phyloP scores from a whole-genome alignment of 2,329 filamentous ascomycete genomes.

The Coleophoma eucalyptorum region DNA sequence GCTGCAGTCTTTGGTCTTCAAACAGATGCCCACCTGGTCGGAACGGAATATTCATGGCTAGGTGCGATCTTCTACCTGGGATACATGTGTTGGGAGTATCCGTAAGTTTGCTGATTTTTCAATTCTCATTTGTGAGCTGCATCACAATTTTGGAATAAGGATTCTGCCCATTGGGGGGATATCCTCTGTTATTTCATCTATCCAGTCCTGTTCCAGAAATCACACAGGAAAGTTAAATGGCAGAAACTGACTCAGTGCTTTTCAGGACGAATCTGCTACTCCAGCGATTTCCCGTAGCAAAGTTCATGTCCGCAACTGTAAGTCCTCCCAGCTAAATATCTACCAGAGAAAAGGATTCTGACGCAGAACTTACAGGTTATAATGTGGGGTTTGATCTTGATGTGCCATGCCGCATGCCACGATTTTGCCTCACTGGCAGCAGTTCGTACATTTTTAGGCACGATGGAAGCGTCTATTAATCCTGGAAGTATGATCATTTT shows the following conservation, averaged over 20 bases:
- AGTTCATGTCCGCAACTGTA: slow-evolving; percentile 18
- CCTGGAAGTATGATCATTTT: slow-evolving; percentile 52
- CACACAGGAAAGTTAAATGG: no score
- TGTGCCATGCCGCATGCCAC: slow-evolving; percentile 21
- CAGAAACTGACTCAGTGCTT: no score
- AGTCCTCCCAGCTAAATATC: not conserved
- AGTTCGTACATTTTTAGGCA: slow-evolving; percentile 32
- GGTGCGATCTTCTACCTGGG: slow-evolving; percentile 13
- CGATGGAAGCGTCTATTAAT: slow-evolving; percentile 18
- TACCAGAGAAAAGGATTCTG: not conserved
- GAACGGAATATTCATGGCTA: slow-evolving; percentile 44
- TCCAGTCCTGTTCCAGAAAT: no score
- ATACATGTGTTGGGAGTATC: slow-evolving; percentile 28
- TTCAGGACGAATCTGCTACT: slow-evolving; percentile 15
- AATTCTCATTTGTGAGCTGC: no score
- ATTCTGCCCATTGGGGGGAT: no score
- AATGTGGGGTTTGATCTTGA: slow-evolving; percentile 41
- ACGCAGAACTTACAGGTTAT: not conserved
- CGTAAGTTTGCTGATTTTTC: not conserved
- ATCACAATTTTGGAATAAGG: no score
- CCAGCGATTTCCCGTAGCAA: slow-evolving; percentile 27
- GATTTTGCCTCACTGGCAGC: slow-evolving; percentile 27
- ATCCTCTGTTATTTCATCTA: no score
- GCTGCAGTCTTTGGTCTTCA: slow-evolving; percentile 52
- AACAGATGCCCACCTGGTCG: slow-evolving; percentile 46